These are phyloP conservation scores for Phytophthora macrochlamydospora DNA, from an alignment of 352 stramenopile species.

Conservation along the genomic window DNA sequence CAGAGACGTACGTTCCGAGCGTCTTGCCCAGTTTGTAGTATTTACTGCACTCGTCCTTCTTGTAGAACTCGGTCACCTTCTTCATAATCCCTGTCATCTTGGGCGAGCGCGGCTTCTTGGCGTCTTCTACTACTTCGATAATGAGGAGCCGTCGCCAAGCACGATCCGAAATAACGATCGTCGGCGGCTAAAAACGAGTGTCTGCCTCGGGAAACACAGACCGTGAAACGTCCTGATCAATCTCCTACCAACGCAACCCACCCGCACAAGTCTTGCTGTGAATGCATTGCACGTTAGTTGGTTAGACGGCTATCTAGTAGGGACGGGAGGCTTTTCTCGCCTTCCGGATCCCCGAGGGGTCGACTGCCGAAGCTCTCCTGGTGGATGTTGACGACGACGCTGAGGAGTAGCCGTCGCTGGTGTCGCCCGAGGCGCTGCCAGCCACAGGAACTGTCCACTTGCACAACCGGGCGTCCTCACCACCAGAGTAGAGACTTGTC, in stretches of 20 bases:
- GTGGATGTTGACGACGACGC: conserved; percentile 10
- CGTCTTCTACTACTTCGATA: conserved; percentile 25
- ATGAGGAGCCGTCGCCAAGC: conserved; percentile 13
- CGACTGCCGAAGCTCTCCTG: conserved; percentile 36
- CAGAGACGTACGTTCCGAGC: conserved; percentile 77
- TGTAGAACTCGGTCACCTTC: conserved; percentile 89
- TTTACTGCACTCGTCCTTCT: conserved; percentile 88
- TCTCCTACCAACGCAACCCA: conserved; percentile 1
- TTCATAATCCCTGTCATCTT: conserved; percentile 83
- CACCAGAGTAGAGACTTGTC: conserved; percentile 75
- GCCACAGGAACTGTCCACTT: conserved; percentile 52
- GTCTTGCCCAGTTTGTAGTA: conserved; percentile 92
- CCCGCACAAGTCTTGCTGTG: background rate
- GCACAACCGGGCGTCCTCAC: conserved; percentile 88
- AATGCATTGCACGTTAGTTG: conserved; percentile 9
- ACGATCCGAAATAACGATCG: too few relatives aligned
- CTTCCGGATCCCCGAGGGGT: conserved; percentile 67
- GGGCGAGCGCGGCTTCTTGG: background rate
- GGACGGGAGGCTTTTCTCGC: conserved; percentile 74
- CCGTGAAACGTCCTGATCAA: background rate
- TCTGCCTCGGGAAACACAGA: background rate
- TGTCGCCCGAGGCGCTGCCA: background rate
- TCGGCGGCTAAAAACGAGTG: background rate
- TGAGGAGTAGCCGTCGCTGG: conserved; percentile 7
- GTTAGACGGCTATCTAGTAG: conserved; percentile 53